Evolutionary conservation across 371 early-diverging fungal species (phyloP), one percentile per base, ranked within the genome.

Genomic region (Apophysomyces variabilis): DNA sequence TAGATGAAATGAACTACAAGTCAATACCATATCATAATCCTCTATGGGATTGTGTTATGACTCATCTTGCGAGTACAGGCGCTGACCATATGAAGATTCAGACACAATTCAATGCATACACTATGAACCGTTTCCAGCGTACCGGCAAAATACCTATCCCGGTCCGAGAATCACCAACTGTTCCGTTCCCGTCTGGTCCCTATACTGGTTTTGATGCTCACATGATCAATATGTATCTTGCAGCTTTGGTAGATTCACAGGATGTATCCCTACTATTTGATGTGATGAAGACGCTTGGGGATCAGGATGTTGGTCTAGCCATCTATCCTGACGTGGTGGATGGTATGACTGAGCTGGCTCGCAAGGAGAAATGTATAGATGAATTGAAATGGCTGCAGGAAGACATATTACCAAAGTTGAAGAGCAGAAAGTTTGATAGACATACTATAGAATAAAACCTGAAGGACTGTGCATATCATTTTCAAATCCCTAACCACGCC

Each of bases 181-280:
- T 77, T 5, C 79, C 84, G 0, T 80, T 83, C 67, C 84, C 81
- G 1, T 71, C 81, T 4, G 79, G 70, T 9, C 84, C 84, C 35
- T 83, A 83, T 54, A 71, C 65, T 16, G n/a, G 38, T 18, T n/a
- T 68, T 9, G 84, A 83, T 58, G 69, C 70, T 38, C 50, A 68
- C 13, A 77, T 83, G 63, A 80, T 83, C 16, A 70, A 83, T 58
- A 72, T 73, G 35, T 83, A 76, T 38, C 35, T 83, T 32, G 60
- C 62, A 8, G 64, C 81, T 0, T 50, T 80, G 16, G 35, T 83
- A 8, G 77, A 77, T 60, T 64, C 72, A 12, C 76, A 83, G 69
- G 69, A 83, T 41, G 36, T 80, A 7, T 75, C 80, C 1, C 67
- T 83, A n/a, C 64, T 78, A 13, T 69, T 76, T 58, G 83, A 76